These are phyloP conservation scores for Ceratocystis huliohia DNA, from an alignment of 2,329 filamentous ascomycete species.

Conservation along the genomic window DNA sequence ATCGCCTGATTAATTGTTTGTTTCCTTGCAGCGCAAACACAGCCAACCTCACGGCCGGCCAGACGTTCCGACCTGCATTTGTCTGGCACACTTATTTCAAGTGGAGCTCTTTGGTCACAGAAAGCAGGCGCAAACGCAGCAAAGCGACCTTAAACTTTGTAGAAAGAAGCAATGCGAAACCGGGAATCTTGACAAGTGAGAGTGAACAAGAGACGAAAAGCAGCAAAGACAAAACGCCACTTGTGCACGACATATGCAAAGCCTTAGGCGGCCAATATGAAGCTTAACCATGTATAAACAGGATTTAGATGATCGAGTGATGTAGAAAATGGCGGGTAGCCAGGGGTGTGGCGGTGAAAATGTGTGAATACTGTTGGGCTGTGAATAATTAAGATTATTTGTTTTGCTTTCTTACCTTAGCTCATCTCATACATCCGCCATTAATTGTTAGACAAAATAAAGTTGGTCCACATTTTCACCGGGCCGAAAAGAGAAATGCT, in stretches of 20 bases:
- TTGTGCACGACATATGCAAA: neutral
- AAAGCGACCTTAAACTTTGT: neutral
- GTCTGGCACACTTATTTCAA: neutral
- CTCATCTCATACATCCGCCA: neutral
- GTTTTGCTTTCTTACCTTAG: neutral
- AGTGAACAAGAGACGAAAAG: slow-evolving; percentile 6
- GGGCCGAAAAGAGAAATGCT: neutral
- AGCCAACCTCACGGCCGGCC: neutral
- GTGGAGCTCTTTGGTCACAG: neutral
- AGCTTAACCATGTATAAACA: neutral
- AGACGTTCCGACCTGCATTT: neutral
- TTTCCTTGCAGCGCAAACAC: neutral
- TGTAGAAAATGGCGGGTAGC: neutral
- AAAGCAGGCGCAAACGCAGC: neutral
- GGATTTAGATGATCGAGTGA: neutral
- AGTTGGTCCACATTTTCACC: neutral
- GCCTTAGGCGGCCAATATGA: neutral
- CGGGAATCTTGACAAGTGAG: neutral
- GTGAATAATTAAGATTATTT: too few relatives aligned
- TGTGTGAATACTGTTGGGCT: neutral
- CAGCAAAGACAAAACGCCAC: neutral
- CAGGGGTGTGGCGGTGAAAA: neutral
- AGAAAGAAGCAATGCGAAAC: neutral
- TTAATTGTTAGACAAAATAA: neutral
- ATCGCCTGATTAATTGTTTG: neutral